Base-by-base conservation (phyloP, 257 asterid species). In the Plantago elongata region DNA sequence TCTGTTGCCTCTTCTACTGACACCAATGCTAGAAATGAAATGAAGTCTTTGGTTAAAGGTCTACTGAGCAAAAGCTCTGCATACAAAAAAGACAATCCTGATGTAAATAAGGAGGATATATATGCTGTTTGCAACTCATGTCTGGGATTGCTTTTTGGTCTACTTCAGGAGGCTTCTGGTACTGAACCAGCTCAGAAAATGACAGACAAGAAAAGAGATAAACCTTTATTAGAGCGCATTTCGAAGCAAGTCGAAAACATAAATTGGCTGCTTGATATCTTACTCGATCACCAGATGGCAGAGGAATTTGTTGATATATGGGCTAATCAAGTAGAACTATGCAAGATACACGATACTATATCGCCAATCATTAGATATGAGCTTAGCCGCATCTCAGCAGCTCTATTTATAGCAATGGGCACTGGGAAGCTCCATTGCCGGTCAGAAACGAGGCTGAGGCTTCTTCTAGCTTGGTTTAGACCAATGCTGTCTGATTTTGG, bases 401-500 rank as follows among this genome's bases (percentile, higher is more conserved):
- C 72, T 77, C 52, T 88, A 59, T 83, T 88, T 57, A 68, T 83
- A 14, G 97, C 95, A 17, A 79, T 88, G 76, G 97, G 98, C 9
- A 81, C 84, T 12, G 67, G 95, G 66, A 88, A 83, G 49, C 68
- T 91, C 75, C 98, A 88, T 30, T 92, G 98, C 37, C 80, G 80
- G 18, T 68, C 87, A 37, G 95, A 86, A 65, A 64, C 83, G 43
- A 86, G 98, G 77, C 51, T 75, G 45, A 62, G 73, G 61, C 63
- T 92, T 45, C 78, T 89, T 18, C 74, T 65, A 59, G 80, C 67
- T 52, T 84, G 98, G 98, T 89, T 92, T 50, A 67, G 85, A 55
- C 95, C 98, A 0, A 88, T 92, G 95, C 81, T 92, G 1, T 57
- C 73, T 9, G 98, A 92, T 80, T 92, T 88, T 13, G 95, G 98